Conservation (phyloP, 106 monocot genomes). For the Dioscorea dumetorum region DNA sequence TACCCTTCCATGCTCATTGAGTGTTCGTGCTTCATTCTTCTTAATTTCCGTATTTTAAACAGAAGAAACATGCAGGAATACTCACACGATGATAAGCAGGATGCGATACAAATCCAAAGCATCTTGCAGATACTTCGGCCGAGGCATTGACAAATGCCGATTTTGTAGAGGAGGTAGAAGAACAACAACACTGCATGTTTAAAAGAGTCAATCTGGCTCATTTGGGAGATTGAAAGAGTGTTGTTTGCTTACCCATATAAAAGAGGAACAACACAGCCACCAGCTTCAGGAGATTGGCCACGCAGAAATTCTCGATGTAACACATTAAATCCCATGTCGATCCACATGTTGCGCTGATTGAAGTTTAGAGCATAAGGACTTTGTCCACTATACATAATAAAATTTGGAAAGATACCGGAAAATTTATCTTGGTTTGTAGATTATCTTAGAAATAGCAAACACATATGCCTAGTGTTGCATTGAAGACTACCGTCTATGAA, state of each 20-base stretch:
- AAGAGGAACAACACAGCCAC: conserved; percentile 50
- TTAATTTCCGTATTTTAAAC: conserved; percentile 29
- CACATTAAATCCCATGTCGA: conserved; percentile 89
- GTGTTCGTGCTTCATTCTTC: conserved; percentile 5
- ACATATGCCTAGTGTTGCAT: no score
- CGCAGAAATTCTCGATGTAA: conserved; percentile 90
- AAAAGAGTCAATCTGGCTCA: no score
- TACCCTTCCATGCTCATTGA: conserved; percentile 31
- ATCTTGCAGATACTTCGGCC: conserved; percentile 50
- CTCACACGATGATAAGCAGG: conserved; percentile 50
- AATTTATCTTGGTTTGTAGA: no score
- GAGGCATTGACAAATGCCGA: conserved; percentile 64
- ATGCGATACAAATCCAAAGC: conserved; percentile 35
- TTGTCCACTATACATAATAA: not conserved
- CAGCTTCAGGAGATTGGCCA: conserved; percentile 37
- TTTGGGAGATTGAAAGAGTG: not conserved
- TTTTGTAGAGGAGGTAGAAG: conserved; percentile 72
- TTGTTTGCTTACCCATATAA: conserved; percentile 39
- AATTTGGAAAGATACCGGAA: no score
- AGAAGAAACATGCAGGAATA: conserved; percentile 34
- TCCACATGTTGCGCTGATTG: conserved; percentile 54
- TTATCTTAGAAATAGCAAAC: no score
- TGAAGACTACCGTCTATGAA: no score
- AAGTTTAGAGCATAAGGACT: not conserved
- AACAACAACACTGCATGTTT: conserved; percentile 55